These are phyloP conservation scores for Aspergillus texensis DNA, from an alignment of 2,329 filamentous ascomycete genomes.

Conservation along the genomic window DNA sequence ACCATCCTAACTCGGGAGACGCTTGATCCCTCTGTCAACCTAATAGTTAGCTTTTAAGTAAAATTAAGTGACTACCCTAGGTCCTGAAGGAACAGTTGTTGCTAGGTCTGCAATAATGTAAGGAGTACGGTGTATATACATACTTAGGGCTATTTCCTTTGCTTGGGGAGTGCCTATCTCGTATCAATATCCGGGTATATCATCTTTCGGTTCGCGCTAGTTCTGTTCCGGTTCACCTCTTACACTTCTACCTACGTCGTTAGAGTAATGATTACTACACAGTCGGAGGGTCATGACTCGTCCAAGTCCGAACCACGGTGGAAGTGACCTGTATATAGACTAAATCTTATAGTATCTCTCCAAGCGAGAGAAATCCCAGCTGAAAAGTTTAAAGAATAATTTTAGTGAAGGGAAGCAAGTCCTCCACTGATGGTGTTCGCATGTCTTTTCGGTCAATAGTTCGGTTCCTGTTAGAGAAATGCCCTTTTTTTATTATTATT, in stretches of 20 bases:
- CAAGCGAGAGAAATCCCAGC: neutral
- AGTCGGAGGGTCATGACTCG: neutral
- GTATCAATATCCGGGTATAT: neutral
- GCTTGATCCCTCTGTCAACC: constrained; percentile 1
- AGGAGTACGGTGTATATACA: neutral
- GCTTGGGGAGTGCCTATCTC: neutral
- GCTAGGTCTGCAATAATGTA: neutral
- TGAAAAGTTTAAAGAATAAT: neutral
- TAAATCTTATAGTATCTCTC: neutral
- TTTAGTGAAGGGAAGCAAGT: neutral
- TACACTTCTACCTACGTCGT: neutral
- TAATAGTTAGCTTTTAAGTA: neutral
- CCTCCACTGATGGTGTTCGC: neutral
- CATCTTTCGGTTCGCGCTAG: neutral
- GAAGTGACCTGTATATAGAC: neutral
- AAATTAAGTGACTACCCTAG: constrained; percentile 9
- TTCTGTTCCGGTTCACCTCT: neutral
- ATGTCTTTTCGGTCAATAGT: neutral
- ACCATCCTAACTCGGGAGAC: constrained; percentile 14
- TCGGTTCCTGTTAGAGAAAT: neutral
- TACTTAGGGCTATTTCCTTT: neutral
- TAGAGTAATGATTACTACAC: neutral
- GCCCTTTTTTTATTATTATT: too few relatives aligned
- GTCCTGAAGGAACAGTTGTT: neutral
- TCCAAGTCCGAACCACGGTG: neutral